phyloP scores from a whole-genome alignment of 768 basidiomycete genomes.

The Russula sp. region DNA sequence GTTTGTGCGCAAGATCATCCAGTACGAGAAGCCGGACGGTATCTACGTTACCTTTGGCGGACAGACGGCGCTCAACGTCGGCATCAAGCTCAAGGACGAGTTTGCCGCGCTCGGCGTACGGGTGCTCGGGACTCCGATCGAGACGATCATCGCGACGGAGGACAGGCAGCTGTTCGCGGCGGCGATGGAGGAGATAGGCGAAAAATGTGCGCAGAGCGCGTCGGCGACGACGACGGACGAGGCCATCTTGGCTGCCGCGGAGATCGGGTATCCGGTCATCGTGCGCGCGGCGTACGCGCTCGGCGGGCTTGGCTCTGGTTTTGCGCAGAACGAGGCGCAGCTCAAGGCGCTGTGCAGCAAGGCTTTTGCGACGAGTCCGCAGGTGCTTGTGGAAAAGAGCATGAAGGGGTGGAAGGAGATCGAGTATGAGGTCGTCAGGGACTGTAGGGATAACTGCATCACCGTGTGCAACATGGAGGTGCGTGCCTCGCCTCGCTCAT shows the following conservation, averaged over 20 bases:
- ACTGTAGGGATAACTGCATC: conserved; percentile 97
- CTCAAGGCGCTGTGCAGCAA: conserved; percentile 82
- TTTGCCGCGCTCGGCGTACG: conserved; percentile 83
- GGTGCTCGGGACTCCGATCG: conserved; percentile 94
- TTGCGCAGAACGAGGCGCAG: conserved; percentile 91
- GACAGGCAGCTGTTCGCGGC: conserved; percentile 90
- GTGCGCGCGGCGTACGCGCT: conserved; percentile 95
- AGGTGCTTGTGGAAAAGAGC: conserved; percentile 97
- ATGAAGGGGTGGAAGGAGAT: conserved; percentile 99
- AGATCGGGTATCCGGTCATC: conserved; percentile 93
- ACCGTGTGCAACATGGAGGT: conserved; percentile 99
- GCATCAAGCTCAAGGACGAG: conserved; percentile 96
- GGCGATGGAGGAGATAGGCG: conserved; percentile 93
- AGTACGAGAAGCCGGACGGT: conserved; percentile 97
- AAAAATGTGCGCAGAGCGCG: conserved; percentile 85
- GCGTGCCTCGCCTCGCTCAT: conserved; percentile 26
- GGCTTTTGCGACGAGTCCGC: conserved; percentile 96
- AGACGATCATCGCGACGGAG: conserved; percentile 96
- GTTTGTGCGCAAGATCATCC: conserved; percentile 96
- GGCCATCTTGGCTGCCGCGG: conserved; percentile 69
- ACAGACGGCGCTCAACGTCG: conserved; percentile 94
- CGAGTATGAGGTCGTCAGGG: conserved; percentile 97
- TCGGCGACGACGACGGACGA: conserved; percentile 85
- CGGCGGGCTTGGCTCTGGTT: conserved; percentile 92
- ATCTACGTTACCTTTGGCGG: conserved; percentile 99